A percentile compares a stretch with the other conserved stretches of the same genome.
Evolutionary conservation across 306 rosid species (phyloP).

Genomic region (Prunus davidiana): DNA sequence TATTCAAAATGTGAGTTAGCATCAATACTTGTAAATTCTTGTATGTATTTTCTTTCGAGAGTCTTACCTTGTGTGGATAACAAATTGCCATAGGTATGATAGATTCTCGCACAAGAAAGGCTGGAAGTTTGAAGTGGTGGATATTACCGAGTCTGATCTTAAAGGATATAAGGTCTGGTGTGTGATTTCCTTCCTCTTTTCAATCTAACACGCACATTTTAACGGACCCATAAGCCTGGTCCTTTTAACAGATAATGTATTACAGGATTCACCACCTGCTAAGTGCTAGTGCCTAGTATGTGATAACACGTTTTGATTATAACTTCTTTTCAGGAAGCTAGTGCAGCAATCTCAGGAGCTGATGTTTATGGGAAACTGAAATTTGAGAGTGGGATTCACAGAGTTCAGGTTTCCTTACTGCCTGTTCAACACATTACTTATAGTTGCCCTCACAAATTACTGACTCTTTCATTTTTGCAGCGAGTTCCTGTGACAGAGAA

Average conservation of each 20-base stretch:
- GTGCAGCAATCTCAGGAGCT: constrained; percentile 74
- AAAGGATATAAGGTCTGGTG: constrained; percentile 74
- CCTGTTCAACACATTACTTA: constrained; percentile 20
- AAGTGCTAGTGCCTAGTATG: neutral
- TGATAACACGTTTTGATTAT: neutral
- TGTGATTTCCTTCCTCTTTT: constrained; percentile 6
- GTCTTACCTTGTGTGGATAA: constrained; percentile 4
- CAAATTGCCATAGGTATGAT: constrained; percentile 60
- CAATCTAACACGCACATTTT: constrained; percentile 4
- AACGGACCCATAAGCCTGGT: neutral
- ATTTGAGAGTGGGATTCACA: constrained; percentile 94
- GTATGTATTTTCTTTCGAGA: constrained; percentile 20
- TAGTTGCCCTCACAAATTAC: constrained; percentile 6
- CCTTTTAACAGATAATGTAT: neutral
- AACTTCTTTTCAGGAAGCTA: constrained; percentile 62
- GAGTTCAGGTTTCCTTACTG: constrained; percentile 70
- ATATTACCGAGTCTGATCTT: constrained; percentile 67
- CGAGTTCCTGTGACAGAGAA: constrained; percentile 92
- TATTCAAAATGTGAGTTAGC: constrained; percentile 74
- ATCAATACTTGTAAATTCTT: constrained; percentile 12
- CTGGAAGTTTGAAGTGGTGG: constrained; percentile 83
- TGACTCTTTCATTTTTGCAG: constrained; percentile 41
- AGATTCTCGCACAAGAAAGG: constrained; percentile 67
- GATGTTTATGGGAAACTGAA: constrained; percentile 82
- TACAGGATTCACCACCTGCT: neutral